These are phyloP conservation scores for Microascus cirrosus DNA, from an alignment of 2,329 filamentous ascomycete species.

Conservation along the genomic window DNA sequence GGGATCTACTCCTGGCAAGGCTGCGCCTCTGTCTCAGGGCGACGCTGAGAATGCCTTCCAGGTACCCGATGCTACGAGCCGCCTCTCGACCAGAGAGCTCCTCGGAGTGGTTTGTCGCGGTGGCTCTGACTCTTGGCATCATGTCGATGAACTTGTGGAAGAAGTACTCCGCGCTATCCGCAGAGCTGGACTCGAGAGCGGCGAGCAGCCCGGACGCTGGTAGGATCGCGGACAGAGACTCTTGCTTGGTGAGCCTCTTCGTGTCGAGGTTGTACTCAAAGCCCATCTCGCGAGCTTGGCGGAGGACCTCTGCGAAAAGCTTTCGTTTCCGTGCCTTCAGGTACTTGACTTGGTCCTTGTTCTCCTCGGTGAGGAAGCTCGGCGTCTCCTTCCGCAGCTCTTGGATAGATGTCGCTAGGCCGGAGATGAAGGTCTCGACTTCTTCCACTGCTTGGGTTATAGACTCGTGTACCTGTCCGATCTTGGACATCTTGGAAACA, in stretches of 20 bases:
- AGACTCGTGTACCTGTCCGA: slow-evolving; percentile 40
- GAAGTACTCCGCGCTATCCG: slow-evolving; percentile 47
- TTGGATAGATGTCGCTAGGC: slow-evolving; percentile 55
- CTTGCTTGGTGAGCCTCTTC: slow-evolving; percentile 62
- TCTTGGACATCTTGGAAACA: slow-evolving; percentile 60
- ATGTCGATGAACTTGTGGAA: slow-evolving; percentile 73
- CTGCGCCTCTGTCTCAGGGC: slow-evolving; percentile 46
- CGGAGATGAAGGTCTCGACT: slow-evolving; percentile 57
- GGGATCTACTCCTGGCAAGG: slow-evolving; percentile 20
- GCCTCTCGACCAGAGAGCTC: slow-evolving; percentile 78
- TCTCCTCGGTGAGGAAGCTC: slow-evolving; percentile 69
- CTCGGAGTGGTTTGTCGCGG: slow-evolving; percentile 64
- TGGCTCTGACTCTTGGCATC: slow-evolving; percentile 54
- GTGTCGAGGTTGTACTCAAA: slow-evolving; percentile 72
- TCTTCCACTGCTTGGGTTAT: slow-evolving; percentile 45
- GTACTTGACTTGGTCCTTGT: slow-evolving; percentile 73
- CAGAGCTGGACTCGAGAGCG: slow-evolving; percentile 12
- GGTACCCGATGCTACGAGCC: slow-evolving; percentile 64
- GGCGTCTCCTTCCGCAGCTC: slow-evolving; percentile 81
- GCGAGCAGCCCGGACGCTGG: slow-evolving; percentile 37
- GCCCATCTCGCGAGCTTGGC: slow-evolving; percentile 77
- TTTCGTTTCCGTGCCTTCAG: slow-evolving; percentile 85
- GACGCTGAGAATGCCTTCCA: slow-evolving; percentile 76
- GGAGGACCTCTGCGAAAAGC: slow-evolving; percentile 80
- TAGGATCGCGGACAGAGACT: slow-evolving; percentile 58